Base-by-base conservation (phyloP, 768 basidiomycete species). In the Psilocybe subaeruginosa region DNA sequence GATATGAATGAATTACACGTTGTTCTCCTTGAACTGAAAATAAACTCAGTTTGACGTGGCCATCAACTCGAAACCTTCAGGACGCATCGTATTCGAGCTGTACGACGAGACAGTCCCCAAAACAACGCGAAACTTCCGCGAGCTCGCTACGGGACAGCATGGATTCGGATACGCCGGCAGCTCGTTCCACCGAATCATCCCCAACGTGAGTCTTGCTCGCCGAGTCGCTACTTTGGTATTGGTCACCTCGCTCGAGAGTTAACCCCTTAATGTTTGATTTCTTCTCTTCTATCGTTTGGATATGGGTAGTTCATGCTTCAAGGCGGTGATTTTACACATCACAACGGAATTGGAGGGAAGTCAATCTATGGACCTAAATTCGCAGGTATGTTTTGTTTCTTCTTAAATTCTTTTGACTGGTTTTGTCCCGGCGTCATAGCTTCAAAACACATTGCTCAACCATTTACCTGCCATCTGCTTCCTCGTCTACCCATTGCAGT, bases 281-380 rank as follows among this genome's bases (percentile, higher is more conserved):
- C 23, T 35, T 47, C 37, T 50, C 11, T 58, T 62, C 54, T 48
- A 47, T n/a, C 35, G 31, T 31, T 48, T 46, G 16, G 12, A 23
- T 17, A 27, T 37, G 17, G 63, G 7, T 60, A 84, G 84, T 92
- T 91, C 77, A 94, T 94, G 92, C 73, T 91, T 49, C 93, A 94
- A 73, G 93, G 92, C 27, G 93, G 93, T 27, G 93, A 95, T 76
- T 93, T 94, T 74, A 92, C 91, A 31, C 70, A 76, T 8, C 80
- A 84, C 64, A 85, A 93, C 63, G 91, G 91, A 12, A 93, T 90
- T 0, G 91, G 93, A 35, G 91, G 91, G n/a, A 82, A 87, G 73
- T 93, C 91, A 12, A 93, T 94, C 72, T 96, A 93, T 66, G 94
- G 93, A 35, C 81, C 84, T 60, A 88, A 86, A 70, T 95, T 96